Base-by-base conservation (phyloP, 805 yeast species). In the Ogataea corticis region DNA sequence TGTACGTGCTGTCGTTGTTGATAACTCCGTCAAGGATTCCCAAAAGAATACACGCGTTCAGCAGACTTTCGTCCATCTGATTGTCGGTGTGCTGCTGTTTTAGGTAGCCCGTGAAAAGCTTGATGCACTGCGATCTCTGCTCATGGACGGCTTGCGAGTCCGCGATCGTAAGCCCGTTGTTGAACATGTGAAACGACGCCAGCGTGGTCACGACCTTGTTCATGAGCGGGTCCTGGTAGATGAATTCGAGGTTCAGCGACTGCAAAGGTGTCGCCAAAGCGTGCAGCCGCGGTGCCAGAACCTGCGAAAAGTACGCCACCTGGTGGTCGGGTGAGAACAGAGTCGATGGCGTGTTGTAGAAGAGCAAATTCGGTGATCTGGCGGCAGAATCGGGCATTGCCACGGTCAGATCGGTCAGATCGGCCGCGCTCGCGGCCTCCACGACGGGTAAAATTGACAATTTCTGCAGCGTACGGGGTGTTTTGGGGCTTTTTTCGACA, bases 21-120 rank as follows among this genome's bases (percentile, higher is more conserved):
- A 59, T 52, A 40, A 61, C 53, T 11, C 65, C 63, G 45, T 62
- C 64, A 32, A 61, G 44, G 1, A 54, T 44, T 11, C 61, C 58
- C 32, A 62, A 42, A 17, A 62, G 41, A 9, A 61, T 50, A 38
- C 57, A 57, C 1, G 57, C 55, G 30, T 44, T 48, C 33, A 61
- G 54, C 16, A 59, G 43, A 7, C 42, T 45, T n/a, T 46, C 49
- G 19, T 35, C 34, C 7, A 40, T 6, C 11, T 23, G 17, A 11
- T 38, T 25, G 9, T 25, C 6, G 4, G 7, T 14, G 16, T 41
- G 30, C 36, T 51, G 42, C 7, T 41, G 33, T 36, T 44, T 45
- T 33, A 51, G 30, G 21, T 37, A 38, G 12, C 34, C 29, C 27
- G 54, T 45, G 33, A 52, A 39, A 27, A 48, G 17, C 46, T 49